phyloP scores from a whole-genome alignment of 208 protist genomes.

The Crithidia sp. region DNA sequence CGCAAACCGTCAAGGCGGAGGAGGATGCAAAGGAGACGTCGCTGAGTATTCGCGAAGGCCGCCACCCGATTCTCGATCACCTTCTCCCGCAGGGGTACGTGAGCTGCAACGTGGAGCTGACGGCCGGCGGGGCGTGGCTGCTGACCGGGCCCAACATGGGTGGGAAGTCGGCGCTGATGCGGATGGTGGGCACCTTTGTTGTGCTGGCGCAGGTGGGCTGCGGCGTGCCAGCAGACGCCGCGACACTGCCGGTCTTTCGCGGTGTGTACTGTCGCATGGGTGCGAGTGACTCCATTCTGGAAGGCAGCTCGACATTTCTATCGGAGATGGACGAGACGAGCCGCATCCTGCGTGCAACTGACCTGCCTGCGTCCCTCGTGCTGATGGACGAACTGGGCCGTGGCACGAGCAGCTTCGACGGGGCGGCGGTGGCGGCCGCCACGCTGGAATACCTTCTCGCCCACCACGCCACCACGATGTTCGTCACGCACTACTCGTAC shows the following conservation, averaged over 20 bases:
- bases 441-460: constrained; percentile 92
- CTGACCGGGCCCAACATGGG: constrained; percentile 97
- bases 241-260: constrained; percentile 86
- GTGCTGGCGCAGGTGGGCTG: constrained; percentile 95
- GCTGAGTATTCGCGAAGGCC: constrained; percentile 52
- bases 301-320: constrained; percentile 96
- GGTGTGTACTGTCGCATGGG: constrained; percentile 95
- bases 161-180: constrained; percentile 94
- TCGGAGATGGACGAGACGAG: constrained; percentile 97
- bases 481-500: constrained; percentile 96
- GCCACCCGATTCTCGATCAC: constrained; percentile 77
- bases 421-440: constrained; percentile 91
- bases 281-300: constrained; percentile 90
- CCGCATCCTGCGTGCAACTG: constrained; percentile 82
- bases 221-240: constrained; percentile 92
- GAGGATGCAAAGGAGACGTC: too few relatives aligned
- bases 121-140: constrained; percentile 65
- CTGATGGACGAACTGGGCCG: constrained; percentile 97
- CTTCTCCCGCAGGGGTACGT: constrained; percentile 71
- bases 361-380: constrained; percentile 88
- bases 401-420: constrained; percentile 96
- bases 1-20: too few relatives aligned
- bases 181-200: constrained; percentile 91
- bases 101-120: constrained; percentile 58
- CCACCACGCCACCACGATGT: constrained; percentile 80